phyloP scores from a whole-genome alignment of 2,329 filamentous ascomycete species.

The Lachnellula willkommii region DNA sequence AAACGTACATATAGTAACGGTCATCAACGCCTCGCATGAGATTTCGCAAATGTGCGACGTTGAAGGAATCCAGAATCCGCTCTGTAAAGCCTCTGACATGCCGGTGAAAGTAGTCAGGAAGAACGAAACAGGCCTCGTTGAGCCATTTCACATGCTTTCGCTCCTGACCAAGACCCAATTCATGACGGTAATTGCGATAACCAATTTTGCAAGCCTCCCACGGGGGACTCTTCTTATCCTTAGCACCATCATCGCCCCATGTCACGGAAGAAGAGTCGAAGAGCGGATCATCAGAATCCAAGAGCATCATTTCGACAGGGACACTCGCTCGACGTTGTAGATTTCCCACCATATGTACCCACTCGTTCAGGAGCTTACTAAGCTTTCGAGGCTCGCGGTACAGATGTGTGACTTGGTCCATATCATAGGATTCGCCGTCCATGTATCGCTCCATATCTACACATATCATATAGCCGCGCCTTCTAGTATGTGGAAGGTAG shows the following conservation, averaged over 20 bases:
- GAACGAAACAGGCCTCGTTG: slow-evolving; percentile 45
- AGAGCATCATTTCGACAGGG: neutral
- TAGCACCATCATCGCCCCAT: slow-evolving; percentile 25
- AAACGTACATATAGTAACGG: slow-evolving; percentile 47
- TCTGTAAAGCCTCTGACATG: slow-evolving; percentile 47
- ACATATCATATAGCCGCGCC: slow-evolving; percentile 55
- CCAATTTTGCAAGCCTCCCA: slow-evolving; percentile 56
- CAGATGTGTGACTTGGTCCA: neutral
- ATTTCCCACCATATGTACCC: slow-evolving; percentile 3
- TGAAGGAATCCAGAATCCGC: slow-evolving; percentile 61
- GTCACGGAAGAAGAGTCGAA: slow-evolving; percentile 40
- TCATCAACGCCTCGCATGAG: slow-evolving; percentile 49
- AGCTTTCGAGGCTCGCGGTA: neutral
- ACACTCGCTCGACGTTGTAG: slow-evolving; percentile 35
- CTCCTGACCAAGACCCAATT: slow-evolving; percentile 45
- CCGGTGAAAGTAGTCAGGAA: slow-evolving; percentile 51
- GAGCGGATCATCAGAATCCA: slow-evolving; percentile 42
- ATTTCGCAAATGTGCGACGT: slow-evolving; percentile 53
- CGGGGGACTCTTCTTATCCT: slow-evolving; percentile 15
- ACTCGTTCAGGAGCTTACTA: slow-evolving; percentile 2
- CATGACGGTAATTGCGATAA: slow-evolving; percentile 51
- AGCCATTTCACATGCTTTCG: slow-evolving; percentile 55
- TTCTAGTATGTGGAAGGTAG: slow-evolving; percentile 67
- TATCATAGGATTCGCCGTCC: neutral
- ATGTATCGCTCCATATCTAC: slow-evolving; percentile 36